These are phyloP conservation scores for Epichloe elymi DNA, from an alignment of 2,329 filamentous ascomycete genomes.

Conservation along the genomic window DNA sequence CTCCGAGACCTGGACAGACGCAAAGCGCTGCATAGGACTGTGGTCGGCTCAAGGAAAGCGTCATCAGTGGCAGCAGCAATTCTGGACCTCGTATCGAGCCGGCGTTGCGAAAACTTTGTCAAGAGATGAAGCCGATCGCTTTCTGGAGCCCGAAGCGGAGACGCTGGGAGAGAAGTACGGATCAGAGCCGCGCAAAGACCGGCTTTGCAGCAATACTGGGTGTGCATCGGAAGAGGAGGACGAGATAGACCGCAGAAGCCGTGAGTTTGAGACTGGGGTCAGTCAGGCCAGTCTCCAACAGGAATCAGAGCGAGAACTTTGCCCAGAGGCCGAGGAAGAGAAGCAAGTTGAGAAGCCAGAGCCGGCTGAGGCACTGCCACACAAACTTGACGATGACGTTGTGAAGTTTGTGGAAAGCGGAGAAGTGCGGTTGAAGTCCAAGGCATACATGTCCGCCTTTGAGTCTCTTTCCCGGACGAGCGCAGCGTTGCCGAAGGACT, in stretches of 20 bases:
- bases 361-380: conserved; percentile 18
- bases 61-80: neutral
- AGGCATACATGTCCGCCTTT: conserved; percentile 9
- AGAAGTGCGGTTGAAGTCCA: neutral
- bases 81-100: neutral
- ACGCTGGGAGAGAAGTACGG: neutral
- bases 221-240: neutral
- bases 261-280: neutral
- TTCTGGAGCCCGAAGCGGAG: conserved; percentile 1
- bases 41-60: conserved; percentile 1
- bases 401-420: conserved; percentile 1
- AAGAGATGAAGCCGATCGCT: neutral
- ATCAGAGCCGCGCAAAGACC: neutral
- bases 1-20: conserved; percentile 39
- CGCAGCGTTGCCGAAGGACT: conserved; percentile 7
- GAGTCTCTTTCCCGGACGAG: conserved; percentile 6
- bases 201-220: neutral
- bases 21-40: conserved; percentile 17
- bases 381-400: conserved; percentile 32
- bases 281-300: conserved; percentile 16
- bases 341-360: conserved; percentile 37
- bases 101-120: neutral
- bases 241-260: neutral
- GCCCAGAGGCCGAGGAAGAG: conserved; percentile 50
- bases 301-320: conserved; percentile 57